Evolutionary conservation across 768 basidiomycete genomes (phyloP), one percentile per base, ranked within the genome.

Genomic region (Amanita rubescens): DNA sequence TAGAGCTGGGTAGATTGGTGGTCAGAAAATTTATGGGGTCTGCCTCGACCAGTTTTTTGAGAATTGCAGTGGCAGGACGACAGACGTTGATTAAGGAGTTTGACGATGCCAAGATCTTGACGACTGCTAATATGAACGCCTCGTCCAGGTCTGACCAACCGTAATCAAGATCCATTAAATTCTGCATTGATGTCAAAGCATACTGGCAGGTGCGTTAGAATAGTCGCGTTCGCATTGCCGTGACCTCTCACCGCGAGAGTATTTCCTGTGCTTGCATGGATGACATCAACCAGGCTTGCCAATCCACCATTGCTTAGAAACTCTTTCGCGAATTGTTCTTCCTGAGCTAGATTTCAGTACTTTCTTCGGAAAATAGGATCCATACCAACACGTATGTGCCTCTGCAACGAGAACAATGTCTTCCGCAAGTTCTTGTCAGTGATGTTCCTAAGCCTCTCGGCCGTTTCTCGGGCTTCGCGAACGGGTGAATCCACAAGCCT

Each of bases 1-100:
- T 88, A 19, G 85, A 82, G 61, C 84, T 79, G 11, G 83, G 75
- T 37, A 74, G 56, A 44, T 78, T 64, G 1, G 79, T 73, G 15
- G 81, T 82, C 1, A 87, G 80, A 15, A 81, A 80, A 55, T 72
- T 83, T 59, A 76, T 69, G 15, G 90, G 86, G 61, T 90, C 88
- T 8, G 90, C 90, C 65, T 93, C 90, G 12, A 93, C 91, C 19
- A 95, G 79, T 58, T 86, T 87, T 69, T 91, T 90, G 57, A 94
- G 75, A 52, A 95, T 94, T 32, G 88, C 84, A 39, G 90, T 93
- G 1, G 92, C 93, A 32, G 93, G 94, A 5, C 92, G 85, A 61
- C 89, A 90, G 55, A 94, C 90, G 57, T 96, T 96, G 73, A 94
- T 84, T 15, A 85, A 77, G 10, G 87, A 87, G 35, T 78, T 75